phyloP scores from a whole-genome alignment of 2,329 filamentous ascomycete species.

The Diaporthe destruens region DNA sequence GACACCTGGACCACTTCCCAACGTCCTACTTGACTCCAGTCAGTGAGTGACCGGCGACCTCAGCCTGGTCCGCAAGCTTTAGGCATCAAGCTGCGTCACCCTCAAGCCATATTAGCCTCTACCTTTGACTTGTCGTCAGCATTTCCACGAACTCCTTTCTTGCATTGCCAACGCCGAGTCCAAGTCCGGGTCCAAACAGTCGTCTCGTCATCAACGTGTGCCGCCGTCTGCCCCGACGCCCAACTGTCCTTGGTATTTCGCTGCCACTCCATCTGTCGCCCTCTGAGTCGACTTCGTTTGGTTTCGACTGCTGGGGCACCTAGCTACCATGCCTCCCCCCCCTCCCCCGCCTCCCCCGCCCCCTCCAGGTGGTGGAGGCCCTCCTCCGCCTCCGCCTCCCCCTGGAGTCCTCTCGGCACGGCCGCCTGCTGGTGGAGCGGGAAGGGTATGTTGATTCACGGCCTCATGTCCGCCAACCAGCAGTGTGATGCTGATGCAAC shows the following conservation, averaged over 20 bases:
- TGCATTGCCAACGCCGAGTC: constrained; percentile 1
- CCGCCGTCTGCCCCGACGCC: neutral
- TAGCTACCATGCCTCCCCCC: constrained; percentile 61
- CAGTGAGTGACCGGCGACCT: neutral
- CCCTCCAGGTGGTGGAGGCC: constrained; percentile 65
- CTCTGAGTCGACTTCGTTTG: neutral
- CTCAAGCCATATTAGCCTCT: neutral
- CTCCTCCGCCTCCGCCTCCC: constrained; percentile 75
- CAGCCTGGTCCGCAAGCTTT: constrained; percentile 14
- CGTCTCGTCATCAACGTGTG: constrained; percentile 19
- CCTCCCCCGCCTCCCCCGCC: constrained; percentile 79
- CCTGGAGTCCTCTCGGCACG: constrained; percentile 64
- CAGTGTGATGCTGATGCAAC: constrained; percentile 38
- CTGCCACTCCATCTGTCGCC: neutral
- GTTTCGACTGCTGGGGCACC: neutral
- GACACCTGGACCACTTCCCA: constrained; percentile 15
- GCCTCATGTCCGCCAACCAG: neutral
- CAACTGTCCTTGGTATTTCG: neutral
- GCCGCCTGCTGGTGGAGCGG: constrained; percentile 66
- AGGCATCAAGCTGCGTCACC: constrained; percentile 22
- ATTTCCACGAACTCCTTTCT: neutral
- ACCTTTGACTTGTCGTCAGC: constrained; percentile 14
- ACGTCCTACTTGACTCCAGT: constrained; percentile 8
- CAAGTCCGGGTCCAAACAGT: neutral
- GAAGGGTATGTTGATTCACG: constrained; percentile 69